Percentiles rank a stretch among this genome's conserved stretches.
These are phyloP conservation scores for Middelhovenomyces tepae DNA, from an alignment of 805 yeast species.

Conservation along the genomic window DNA sequence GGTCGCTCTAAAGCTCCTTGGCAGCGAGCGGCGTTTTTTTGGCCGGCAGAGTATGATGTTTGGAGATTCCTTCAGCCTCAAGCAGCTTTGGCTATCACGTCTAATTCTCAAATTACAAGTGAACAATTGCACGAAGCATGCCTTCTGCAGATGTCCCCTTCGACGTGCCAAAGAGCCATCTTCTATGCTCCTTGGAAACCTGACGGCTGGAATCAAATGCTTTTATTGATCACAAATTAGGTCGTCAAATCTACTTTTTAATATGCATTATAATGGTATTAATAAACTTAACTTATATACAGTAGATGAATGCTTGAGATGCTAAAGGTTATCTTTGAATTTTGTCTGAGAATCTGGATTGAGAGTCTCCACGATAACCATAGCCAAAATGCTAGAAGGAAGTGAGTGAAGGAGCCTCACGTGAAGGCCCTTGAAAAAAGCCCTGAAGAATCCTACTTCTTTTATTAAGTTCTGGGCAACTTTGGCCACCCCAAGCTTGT, in stretches of 20 bases:
- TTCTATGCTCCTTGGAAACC: conserved; percentile 50
- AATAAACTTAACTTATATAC: too few species aligned
- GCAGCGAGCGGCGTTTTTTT: conserved; percentile 64
- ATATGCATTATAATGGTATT: too few species aligned
- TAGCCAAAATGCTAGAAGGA: conserved; percentile 33
- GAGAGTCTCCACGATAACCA: conserved; percentile 33
- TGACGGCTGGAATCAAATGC: conserved; percentile 30
- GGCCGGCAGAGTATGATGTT: conserved; percentile 58
- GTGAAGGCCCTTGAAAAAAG: conserved; percentile 30
- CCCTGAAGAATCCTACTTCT: conserved; percentile 29
- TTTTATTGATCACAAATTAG: too few species aligned
- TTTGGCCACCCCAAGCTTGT: conserved; percentile 24
- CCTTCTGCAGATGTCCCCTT: conserved; percentile 34
- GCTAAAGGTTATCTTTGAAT: too few species aligned
- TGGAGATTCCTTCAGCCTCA: conserved; percentile 59
- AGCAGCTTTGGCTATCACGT: conserved; percentile 53
- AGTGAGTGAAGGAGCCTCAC: conserved; percentile 30
- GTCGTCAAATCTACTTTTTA: too few species aligned
- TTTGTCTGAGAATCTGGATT: too few species aligned
- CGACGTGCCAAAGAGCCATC: conserved; percentile 54
- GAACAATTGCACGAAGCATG: conserved; percentile 45
- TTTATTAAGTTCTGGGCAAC: conserved; percentile 29
- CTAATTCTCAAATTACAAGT: conserved; percentile 39
- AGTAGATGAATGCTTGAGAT: too few species aligned
- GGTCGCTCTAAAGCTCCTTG: conserved; percentile 32